Conservation (phyloP, 139 green algal species). For the Chlamydomonas sphaeroides region DNA sequence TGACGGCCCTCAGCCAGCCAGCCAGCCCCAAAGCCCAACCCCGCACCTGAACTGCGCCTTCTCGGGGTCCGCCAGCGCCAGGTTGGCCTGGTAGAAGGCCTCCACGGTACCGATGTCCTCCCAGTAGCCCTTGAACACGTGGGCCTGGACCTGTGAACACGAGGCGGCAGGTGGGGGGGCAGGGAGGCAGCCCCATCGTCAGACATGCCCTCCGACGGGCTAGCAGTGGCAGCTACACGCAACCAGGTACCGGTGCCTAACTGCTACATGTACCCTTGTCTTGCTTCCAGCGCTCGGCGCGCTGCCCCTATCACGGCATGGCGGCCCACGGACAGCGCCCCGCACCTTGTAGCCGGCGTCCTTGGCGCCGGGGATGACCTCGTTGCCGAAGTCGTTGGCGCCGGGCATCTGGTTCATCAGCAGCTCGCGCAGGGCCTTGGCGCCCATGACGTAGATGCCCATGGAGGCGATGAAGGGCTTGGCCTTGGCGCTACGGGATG, state of each 20-base stretch:
- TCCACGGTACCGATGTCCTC: slow-evolving; percentile 96
- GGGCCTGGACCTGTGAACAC: too few relatives aligned
- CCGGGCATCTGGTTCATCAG: slow-evolving; percentile 73
- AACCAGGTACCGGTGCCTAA: too few relatives aligned
- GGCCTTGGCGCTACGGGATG: slow-evolving; percentile 68
- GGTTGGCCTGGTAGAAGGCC: slow-evolving; percentile 98
- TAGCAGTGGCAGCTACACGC: too few relatives aligned
- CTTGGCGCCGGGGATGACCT: slow-evolving; percentile 86
- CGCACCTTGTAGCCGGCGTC: slow-evolving; percentile 78
- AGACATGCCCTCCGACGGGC: too few relatives aligned
- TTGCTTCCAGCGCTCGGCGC: too few relatives aligned
- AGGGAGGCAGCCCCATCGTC: too few relatives aligned
- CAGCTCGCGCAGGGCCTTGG: slow-evolving; percentile 74
- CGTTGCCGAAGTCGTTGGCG: slow-evolving; percentile 90
- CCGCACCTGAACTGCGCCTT: slow-evolving; percentile 84
- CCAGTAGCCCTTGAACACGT: slow-evolving; percentile 92
- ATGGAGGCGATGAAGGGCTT: slow-evolving; percentile 99
- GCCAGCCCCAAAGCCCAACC: too few relatives aligned
- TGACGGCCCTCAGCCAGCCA: too few relatives aligned
- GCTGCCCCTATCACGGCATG: too few relatives aligned
- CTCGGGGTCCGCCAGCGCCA: slow-evolving; percentile 85
- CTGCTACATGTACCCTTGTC: too few relatives aligned
- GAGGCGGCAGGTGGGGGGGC: too few relatives aligned
- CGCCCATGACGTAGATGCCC: slow-evolving; percentile 98
- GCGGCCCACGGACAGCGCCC: too few relatives aligned